Percentiles rank a stretch among this genome's conserved stretches.
Evolutionary conservation across 2,329 filamentous ascomycete species (phyloP).

Genomic region (Cercospora sp.): DNA sequence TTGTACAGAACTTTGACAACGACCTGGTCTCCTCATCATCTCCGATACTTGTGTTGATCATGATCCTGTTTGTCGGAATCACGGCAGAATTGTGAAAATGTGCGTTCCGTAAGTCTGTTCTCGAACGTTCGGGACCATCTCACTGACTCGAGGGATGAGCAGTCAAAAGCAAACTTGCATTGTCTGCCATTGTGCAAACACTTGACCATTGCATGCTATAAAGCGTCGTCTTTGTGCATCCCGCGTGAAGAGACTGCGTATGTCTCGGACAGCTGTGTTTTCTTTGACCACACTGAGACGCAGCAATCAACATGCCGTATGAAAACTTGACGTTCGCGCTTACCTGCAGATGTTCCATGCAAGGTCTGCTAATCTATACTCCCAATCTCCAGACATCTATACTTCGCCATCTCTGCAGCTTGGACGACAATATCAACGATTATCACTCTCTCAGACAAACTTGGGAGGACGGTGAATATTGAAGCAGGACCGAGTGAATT

Average conservation of each 20-base stretch:
- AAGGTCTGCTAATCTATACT: not conserved
- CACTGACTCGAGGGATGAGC: too few species aligned
- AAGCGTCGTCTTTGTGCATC: not conserved
- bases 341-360: not conserved
- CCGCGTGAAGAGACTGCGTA: fast-evolving
- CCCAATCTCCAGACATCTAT: not conserved
- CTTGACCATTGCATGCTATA: not conserved
- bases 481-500: not conserved
- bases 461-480: not conserved
- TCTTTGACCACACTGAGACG: not conserved
- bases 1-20: too few species aligned
- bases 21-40: too few species aligned
- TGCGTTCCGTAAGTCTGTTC: not conserved
- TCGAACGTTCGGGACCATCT: not conserved
- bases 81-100: too few species aligned
- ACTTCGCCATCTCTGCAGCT: fast-evolving
- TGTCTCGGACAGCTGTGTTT: not conserved
- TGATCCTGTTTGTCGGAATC: too few species aligned
- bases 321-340: not conserved
- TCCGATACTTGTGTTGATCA: too few species aligned
- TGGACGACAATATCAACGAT: not conserved
- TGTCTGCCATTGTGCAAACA: not conserved
- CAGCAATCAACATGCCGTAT: not conserved
- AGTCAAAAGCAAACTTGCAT: too few species aligned
- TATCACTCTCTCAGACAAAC: not conserved